Evolutionary conservation across 2,329 filamentous ascomycete species (phyloP), one percentile per base, ranked within the genome.

Genomic region (Cercospora brassicicola): DNA sequence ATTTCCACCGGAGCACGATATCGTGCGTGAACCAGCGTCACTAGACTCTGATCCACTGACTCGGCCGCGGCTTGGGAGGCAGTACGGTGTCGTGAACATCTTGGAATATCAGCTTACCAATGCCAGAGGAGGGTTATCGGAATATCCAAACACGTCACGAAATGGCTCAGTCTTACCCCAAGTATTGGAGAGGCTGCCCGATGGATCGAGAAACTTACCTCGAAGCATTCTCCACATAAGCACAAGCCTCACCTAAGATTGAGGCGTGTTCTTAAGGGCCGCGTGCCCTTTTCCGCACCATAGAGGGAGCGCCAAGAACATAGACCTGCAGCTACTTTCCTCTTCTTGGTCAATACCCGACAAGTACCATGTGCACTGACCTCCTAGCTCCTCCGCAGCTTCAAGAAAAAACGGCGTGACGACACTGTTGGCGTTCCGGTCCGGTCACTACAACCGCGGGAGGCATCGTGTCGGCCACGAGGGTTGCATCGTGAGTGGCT

Each of bases 361-460:
- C 65, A 68, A 56, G 62, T 62, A 67, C 65, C 18, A 64, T 69
- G 69, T 67, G 64, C 51, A 55, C 31, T 48, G 62, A 59, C 36
- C 53, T 62, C 36, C 63, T 67, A 66, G 60, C 63, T 62, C 28
- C 51, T 48, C 57, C 39, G 63, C 20, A 61, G 59, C 26, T 67
- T 36, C 45, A 64, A 36, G 36, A 55, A 61, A 36, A 48, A 59
- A 59, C 23, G 59, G 7, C 65, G 57, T 62, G 55, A 62, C 26
- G 23, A 62, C 23, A 23, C 56, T 33, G 48, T 30, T 36, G 36
- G 36, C 36, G 33, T 59, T 56, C 18, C 51, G 33, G 13, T 36
- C 7, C 28, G 62, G 63, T 23, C 62, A 51, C 20, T 45, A 51
- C 26, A 18, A 23, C 28, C 30, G 18, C 45, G 39, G 30, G 57